Base-by-base conservation (phyloP, 345 rosid species). In the Euphorbia tirucalli region DNA sequence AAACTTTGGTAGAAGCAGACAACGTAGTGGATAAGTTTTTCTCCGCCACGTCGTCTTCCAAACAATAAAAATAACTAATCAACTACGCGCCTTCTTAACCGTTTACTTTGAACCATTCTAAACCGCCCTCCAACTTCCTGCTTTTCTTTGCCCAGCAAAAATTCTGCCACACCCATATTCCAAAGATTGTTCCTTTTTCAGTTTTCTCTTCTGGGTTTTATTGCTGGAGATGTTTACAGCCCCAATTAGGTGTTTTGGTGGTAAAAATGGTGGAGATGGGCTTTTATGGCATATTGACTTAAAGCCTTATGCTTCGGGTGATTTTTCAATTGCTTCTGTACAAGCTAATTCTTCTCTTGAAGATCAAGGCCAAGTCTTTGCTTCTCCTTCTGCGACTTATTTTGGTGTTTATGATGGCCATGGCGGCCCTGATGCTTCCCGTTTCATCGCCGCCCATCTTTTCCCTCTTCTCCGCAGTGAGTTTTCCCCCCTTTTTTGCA, bases 371-470 rank as follows among this genome's bases (percentile, higher is more conserved):
- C 93, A 88, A 73, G 89, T 88, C 22, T 79, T 79, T 39, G 83
- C 93, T 46, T 79, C 89, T 31, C 87, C 93, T 65, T 85, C 90
- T 37, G 84, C 89, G 31, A 88, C 90, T 6, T 88, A 77, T 65
- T 74, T 88, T 57, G 93, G 90, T 44, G 84, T 88, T 66, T 88
- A 88, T 72, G 93, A 88, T 64, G 93, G 93, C 67, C 93, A 88
- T 46, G 93, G 93, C 24, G 93, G 93, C 2, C 87, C 88, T 14
- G 87, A 88, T 56, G 81, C 90, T 76, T 82, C 93, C 54, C 89
- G 87, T 27, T 88, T 88, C 79, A 74, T 88, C 69, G 60, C 82
- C 57, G 71, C 58, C 43, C 79, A 81, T 66, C 78, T 87, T 32
- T 87, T 87, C 66, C 65, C 86, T 59, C 80, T 76, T 79, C 79